These are phyloP conservation scores for Tylopilus felleus DNA, from an alignment of 768 basidiomycete genomes.

Conservation along the genomic window DNA sequence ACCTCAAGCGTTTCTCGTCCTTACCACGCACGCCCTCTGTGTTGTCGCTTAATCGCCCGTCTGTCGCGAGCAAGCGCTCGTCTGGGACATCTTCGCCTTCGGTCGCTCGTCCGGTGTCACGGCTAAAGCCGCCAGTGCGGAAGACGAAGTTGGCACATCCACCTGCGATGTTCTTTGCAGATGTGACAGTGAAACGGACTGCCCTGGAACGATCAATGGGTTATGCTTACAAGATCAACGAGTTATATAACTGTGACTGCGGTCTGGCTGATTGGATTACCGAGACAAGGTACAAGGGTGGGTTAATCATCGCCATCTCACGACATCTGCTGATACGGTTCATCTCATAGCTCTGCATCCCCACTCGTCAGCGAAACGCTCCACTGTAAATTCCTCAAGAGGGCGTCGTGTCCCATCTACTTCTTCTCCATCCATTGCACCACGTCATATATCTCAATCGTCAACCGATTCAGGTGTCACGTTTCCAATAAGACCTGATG, in stretches of 20 bases:
- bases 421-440: constrained; percentile 47
- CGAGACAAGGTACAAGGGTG: constrained; percentile 55
- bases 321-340: constrained; percentile 3
- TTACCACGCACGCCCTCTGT: constrained; percentile 67
- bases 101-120: constrained; percentile 33
- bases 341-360: constrained; percentile 18
- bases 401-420: constrained; percentile 35
- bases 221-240: constrained; percentile 83
- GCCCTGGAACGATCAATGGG: constrained; percentile 64
- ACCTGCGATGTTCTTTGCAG: constrained; percentile 66
- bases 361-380: constrained; percentile 27
- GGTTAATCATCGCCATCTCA: not conserved
- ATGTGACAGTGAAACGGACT: constrained; percentile 54
- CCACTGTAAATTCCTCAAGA: constrained; percentile 19
- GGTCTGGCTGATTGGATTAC: constrained; percentile 76
- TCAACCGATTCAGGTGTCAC: constrained; percentile 75
- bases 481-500: constrained; percentile 78
- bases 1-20: constrained; percentile 47
- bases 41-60: constrained; percentile 36
- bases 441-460: constrained; percentile 65
- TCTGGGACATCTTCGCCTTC: constrained; percentile 26
- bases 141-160: constrained; percentile 47
- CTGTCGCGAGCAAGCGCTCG: constrained; percentile 22
- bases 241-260: constrained; percentile 69
- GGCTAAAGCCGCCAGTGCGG: constrained; percentile 20